Evolutionary conservation across 768 basidiomycete species (phyloP), one percentile per base, ranked within the genome.

Genomic region (Dictyophora rubrovolvata): DNA sequence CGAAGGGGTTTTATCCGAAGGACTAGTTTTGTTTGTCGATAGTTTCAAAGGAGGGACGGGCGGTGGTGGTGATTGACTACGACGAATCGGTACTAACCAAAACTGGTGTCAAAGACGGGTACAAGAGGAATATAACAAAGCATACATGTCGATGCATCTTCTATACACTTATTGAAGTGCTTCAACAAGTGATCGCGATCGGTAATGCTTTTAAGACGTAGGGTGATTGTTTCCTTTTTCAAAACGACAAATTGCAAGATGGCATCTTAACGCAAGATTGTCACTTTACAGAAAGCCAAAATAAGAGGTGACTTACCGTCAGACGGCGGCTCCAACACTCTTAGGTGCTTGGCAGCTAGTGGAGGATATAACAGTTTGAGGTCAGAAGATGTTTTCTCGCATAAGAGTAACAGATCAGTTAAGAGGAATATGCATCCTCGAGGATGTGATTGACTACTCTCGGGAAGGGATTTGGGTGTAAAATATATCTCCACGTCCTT

Each of bases 341-440:
- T 79, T 56, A 99, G 76, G 65, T 96, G 93, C 69, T 95, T 97
- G 5, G 93, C 95, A 12, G 96, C 87, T 35, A 99, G 74, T 5
- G 96, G 96, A 17, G 96, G 96, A 74, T 96, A 99, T 64, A 86
- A 83, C 50, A 99, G 75, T 83, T 85, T 90, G 85, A 95, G 87
- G 67, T 96, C 92, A 5, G 85, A 21, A 60, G 82, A 80, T 34
- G 75, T 71, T 12, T 74, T 76, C 60, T 97, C 94, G 65, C 90
- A 92, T 28, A 98, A 72, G 56, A 99, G 75, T 70, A 97, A 92
- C 18, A 99, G 74, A 69, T 99, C 96, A 16, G 93, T 94, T 58
- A 98, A 79, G 53, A 99, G 78, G 70, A 89, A 90, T 52, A 98
- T 72, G 66, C 90, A 88, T 1, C 87, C 93, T n/a, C 76, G 77